Percentiles rank a stretch among this genome's conserved stretches.
Evolutionary conservation across 2,329 filamentous ascomycete species (phyloP).

Genomic region (Aspergillus fischeri): DNA sequence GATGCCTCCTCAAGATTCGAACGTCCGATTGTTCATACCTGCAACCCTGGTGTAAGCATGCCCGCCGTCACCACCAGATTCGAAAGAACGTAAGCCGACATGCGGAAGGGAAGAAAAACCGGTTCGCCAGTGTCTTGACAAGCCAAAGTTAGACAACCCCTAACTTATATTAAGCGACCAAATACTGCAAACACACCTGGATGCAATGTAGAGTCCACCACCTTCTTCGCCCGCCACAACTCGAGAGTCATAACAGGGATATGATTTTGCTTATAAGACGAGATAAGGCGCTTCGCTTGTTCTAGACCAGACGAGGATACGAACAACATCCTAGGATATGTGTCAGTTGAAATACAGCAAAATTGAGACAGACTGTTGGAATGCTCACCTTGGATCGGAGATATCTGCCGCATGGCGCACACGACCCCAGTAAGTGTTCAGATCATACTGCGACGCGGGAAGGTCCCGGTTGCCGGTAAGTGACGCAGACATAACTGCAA

Average conservation of each 20-base stretch:
- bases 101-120: constrained; percentile 91
- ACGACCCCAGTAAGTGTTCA: constrained; percentile 90
- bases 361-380: neutral
- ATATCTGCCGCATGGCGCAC: constrained; percentile 86
- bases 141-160: neutral
- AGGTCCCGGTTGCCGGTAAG: constrained; percentile 70
- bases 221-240: constrained; percentile 93
- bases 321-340: constrained; percentile 68
- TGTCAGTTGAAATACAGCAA: neutral
- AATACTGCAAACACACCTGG: constrained; percentile 62
- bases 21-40: constrained; percentile 46
- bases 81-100: constrained; percentile 91
- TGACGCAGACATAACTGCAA: constrained; percentile 54
- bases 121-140: constrained; percentile 81
- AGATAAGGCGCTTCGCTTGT: constrained; percentile 75
- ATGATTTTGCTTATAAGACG: constrained; percentile 82
- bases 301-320: constrained; percentile 75
- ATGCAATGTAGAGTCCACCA: constrained; percentile 93
- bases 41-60: constrained; percentile 89
- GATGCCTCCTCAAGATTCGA: neutral
- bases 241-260: constrained; percentile 77
- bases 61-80: constrained; percentile 93
- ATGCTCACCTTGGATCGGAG: constrained; percentile 86
- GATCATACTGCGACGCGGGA: constrained; percentile 86
- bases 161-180: neutral